Conservation (phyloP, 1,284 basidiomycete genomes). For the Malassezia yamatoensis region DNA sequence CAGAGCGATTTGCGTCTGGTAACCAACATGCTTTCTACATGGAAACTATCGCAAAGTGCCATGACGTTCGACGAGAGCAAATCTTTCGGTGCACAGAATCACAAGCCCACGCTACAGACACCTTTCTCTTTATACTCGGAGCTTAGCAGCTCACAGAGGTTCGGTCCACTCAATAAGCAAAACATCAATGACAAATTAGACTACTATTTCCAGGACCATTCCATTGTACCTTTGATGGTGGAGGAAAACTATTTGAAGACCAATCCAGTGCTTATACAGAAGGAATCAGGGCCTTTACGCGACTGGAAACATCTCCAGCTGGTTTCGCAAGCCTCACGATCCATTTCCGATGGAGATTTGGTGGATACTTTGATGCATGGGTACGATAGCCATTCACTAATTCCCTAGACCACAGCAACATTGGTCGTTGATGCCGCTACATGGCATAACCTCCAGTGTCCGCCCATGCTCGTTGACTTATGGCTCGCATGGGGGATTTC, state of each 20-base stretch:
- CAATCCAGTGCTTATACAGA: constrained; percentile 51
- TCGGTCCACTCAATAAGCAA: constrained; percentile 68
- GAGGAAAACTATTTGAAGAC: constrained; percentile 58
- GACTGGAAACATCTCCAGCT: constrained; percentile 67
- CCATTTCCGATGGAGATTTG: constrained; percentile 90
- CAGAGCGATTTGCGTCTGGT: constrained; percentile 94
- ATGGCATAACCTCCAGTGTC: constrained; percentile 80
- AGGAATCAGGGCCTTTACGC: constrained; percentile 43
- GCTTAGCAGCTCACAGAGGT: constrained; percentile 78
- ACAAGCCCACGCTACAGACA: constrained; percentile 62
- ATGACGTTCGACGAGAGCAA: constrained; percentile 63
- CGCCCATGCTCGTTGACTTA: constrained; percentile 49
- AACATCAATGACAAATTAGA: constrained; percentile 86
- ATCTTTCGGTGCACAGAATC: constrained; percentile 65
- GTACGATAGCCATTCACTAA: neutral
- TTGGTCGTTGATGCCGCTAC: constrained; percentile 87
- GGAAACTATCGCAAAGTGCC: constrained; percentile 53
- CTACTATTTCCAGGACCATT: constrained; percentile 88
- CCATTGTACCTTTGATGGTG: constrained; percentile 86
- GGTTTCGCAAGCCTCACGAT: constrained; percentile 63
- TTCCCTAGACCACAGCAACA: constrained; percentile 62
- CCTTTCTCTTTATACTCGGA: constrained; percentile 56
- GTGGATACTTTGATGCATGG: constrained; percentile 83
- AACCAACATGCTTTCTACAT: constrained; percentile 94
- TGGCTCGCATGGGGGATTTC: constrained; percentile 28